Base-by-base conservation (phyloP, 805 yeast genomes). In the Blastobotrys americana region DNA sequence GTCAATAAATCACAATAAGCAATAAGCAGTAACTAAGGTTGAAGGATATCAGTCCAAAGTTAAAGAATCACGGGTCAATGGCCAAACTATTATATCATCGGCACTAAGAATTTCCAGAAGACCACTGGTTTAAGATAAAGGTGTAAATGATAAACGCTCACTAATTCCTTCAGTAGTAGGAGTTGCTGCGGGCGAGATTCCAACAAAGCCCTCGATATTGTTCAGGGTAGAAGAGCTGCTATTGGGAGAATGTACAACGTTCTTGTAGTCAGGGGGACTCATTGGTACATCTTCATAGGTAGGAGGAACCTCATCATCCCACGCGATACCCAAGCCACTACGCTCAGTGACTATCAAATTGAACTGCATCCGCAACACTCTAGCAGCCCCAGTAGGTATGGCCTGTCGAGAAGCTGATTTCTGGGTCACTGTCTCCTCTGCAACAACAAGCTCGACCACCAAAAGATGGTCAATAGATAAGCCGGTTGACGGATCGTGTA, bases 221-320 rank as follows among this genome's bases (percentile, higher is more conserved):
- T 5, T 34, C 21, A 34, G 4, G 18, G 19, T 41, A 45, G 23
- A 54, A 55, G 18, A 48, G 43, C 16, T 47, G 41, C n/a, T 3
- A 21, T 34, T 34, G 18, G 37, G 27, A 15, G 37, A 22, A 10
- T 15, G 38, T 5, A 57, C 58, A 1, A 62, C 54, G 13, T 47
- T 49, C 33, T 66, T 72, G 62, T 93, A 90, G 2, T 79, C 77
- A 1, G 98, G 98, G 0, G 98, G 98, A 18, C 89, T 78, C 36
- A 86, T 70, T 0, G 94, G 78, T 17, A 93, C 88, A 53, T 87
- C 90, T 43, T 78, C 86, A 57, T 93, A 93, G 17, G 88, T 84
- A 1, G 99, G 99, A 2, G 99, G 99, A 15, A 94, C 97, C 64
- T 93, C 98, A 59, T 90, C 97, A 64, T 90, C 97, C 97, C 98